phyloP scores from a whole-genome alignment of 2,329 filamentous ascomycete genomes.

The Sporothrix mexicana region DNA sequence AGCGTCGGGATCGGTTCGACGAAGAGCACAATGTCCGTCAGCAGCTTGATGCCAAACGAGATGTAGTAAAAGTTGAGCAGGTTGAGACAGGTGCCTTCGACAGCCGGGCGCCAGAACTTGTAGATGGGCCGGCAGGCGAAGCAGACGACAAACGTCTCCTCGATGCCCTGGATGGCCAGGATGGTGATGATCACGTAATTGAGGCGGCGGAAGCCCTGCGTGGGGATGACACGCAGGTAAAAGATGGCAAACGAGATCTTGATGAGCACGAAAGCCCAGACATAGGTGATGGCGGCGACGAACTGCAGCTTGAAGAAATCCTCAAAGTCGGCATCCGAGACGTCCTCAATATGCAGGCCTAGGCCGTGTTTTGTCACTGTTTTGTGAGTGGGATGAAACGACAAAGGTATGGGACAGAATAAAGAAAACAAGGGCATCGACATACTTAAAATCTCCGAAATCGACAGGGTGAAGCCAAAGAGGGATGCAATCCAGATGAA shows the following conservation, averaged over 20 bases:
- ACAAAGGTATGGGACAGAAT: background rate
- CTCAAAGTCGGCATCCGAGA: slow-evolving; percentile 2
- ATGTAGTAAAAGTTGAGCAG: slow-evolving; percentile 29
- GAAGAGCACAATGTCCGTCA: slow-evolving; percentile 28
- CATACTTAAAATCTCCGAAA: slow-evolving; percentile 24
- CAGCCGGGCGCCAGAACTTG: slow-evolving; percentile 28
- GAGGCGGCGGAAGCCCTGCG: slow-evolving; percentile 21
- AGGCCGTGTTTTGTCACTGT: slow-evolving; percentile 30
- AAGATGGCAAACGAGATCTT: slow-evolving; percentile 33
- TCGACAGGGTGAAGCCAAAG: background rate
- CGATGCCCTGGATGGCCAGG: slow-evolving; percentile 27
- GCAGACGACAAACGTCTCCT: slow-evolving; percentile 32
- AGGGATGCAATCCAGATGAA: slow-evolving; percentile 20
- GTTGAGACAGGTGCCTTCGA: slow-evolving; percentile 21
- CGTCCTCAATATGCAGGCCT: slow-evolving; percentile 11
- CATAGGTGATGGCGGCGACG: slow-evolving; percentile 22
- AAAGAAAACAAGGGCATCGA: background rate
- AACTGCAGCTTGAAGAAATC: slow-evolving; percentile 22
- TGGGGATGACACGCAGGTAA: slow-evolving; percentile 28
- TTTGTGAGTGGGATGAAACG: background rate
- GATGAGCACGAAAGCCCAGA: slow-evolving; percentile 29
- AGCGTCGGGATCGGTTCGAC: slow-evolving; percentile 29
- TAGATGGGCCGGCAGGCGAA: slow-evolving; percentile 29
- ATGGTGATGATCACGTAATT: slow-evolving; percentile 28
- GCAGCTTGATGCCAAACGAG: slow-evolving; percentile 33